Percentiles rank a stretch among this genome's conserved stretches.
phyloP scores from a whole-genome alignment of 148 eudicot genomes.

The Salicornia ramosissima region DNA sequence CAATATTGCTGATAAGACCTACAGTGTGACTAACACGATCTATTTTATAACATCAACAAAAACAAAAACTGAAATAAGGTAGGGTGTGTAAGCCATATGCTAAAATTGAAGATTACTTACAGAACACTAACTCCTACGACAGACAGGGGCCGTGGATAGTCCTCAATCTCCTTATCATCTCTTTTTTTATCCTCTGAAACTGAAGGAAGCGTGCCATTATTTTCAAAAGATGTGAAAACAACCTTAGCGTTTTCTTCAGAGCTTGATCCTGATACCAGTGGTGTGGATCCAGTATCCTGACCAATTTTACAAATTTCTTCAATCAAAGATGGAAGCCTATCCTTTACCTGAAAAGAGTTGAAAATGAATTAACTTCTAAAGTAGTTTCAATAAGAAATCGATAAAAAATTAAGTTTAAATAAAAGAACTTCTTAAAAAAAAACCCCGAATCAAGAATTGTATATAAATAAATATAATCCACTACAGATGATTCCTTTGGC shows the following conservation, averaged over 20 bases:
- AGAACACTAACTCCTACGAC: conserved; percentile 91
- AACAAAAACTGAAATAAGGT: neutral
- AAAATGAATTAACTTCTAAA: neutral
- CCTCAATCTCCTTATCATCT: conserved; percentile 69
- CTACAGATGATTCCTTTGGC: neutral
- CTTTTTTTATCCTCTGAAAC: conserved; percentile 33
- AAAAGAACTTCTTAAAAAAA: neutral
- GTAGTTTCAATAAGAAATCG: neutral
- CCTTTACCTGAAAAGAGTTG: conserved; percentile 44
- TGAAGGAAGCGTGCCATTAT: conserved; percentile 29
- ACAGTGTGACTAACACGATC: conserved; percentile 4
- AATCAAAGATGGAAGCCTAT: conserved; percentile 58
- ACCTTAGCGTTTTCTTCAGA: conserved; percentile 27
- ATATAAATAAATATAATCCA: neutral
- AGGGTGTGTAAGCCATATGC: conserved; percentile 15
- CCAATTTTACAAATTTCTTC: conserved; percentile 69
- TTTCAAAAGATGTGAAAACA: conserved; percentile 25
- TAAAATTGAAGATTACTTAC: conserved; percentile 48
- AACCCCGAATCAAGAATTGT: neutral
- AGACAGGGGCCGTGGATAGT: conserved; percentile 76
- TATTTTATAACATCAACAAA: neutral
- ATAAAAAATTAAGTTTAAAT: neutral
- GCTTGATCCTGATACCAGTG: conserved; percentile 17
- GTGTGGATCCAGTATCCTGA: conserved; percentile 25
- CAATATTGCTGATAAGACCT: conserved; percentile 12